Evolutionary conservation across 805 yeast species (phyloP).

Genomic region (Saccharomycodes ludwigii): DNA sequence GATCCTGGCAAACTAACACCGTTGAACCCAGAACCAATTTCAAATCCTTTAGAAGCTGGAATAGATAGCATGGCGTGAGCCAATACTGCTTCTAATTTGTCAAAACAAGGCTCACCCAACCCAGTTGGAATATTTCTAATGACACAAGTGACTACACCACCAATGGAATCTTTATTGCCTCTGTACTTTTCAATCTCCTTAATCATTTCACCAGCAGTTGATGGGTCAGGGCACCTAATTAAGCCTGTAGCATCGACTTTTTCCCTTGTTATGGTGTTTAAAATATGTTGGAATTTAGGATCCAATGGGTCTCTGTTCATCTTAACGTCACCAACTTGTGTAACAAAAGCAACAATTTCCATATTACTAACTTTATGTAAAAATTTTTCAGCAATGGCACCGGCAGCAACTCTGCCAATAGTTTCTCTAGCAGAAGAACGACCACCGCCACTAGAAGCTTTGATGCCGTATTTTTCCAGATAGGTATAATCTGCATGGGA

Average conservation of each 20-base stretch:
- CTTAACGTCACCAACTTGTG: slow-evolving; percentile 75
- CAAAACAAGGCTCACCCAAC: slow-evolving; percentile 97
- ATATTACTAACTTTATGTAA: slow-evolving; percentile 64
- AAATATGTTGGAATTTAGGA: slow-evolving; percentile 49
- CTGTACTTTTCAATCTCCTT: slow-evolving; percentile 78
- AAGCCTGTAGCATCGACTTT: slow-evolving; percentile 81
- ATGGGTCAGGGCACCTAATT: slow-evolving; percentile 81
- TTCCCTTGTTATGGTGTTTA: slow-evolving; percentile 75
- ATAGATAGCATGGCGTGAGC: slow-evolving; percentile 98
- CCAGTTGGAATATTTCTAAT: slow-evolving; percentile 89
- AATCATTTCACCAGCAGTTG: slow-evolving; percentile 65
- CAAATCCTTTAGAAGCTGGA: slow-evolving; percentile 97
- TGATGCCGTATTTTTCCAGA: slow-evolving; percentile 77
- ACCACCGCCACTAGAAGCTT: slow-evolving; percentile 96
- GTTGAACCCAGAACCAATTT: slow-evolving; percentile 89
- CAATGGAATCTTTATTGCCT: slow-evolving; percentile 83
- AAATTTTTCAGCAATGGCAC: slow-evolving; percentile 94
- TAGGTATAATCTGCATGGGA: slow-evolving; percentile 97
- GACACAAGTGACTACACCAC: slow-evolving; percentile 97
- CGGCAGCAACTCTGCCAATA: slow-evolving; percentile 97
- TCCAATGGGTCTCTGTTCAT: slow-evolving; percentile 64
- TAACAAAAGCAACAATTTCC: slow-evolving; percentile 92
- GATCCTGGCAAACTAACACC: slow-evolving; percentile 91
- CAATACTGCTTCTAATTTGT: slow-evolving; percentile 84
- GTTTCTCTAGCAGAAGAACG: slow-evolving; percentile 96